phyloP scores from a whole-genome alignment of 2,329 filamentous ascomycete genomes.

The Colletotrichum sp. region DNA sequence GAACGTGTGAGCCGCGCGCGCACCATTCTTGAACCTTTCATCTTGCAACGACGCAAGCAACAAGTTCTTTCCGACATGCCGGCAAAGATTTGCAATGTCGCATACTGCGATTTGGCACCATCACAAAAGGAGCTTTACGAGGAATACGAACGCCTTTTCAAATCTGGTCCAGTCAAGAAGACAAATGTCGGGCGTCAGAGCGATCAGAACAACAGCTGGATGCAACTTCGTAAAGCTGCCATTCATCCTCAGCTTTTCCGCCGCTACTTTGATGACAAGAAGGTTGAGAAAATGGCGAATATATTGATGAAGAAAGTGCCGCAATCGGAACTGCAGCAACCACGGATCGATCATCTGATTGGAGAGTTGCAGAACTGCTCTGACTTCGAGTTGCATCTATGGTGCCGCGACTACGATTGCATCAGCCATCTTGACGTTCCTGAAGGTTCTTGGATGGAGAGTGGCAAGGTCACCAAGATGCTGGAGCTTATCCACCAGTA shows the following conservation, averaged over 20 bases:
- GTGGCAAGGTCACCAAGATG: conserved; percentile 86
- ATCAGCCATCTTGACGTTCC: conserved; percentile 59
- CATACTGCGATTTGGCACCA: conserved; percentile 80
- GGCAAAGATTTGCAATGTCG: conserved; percentile 76
- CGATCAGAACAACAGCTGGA: conserved; percentile 75
- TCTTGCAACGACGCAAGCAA: conserved; percentile 90
- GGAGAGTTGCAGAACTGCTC: conserved; percentile 63
- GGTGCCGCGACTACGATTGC: conserved; percentile 66
- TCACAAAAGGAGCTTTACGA: conserved; percentile 78
- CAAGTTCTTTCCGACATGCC: conserved; percentile 89
- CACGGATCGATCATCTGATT: conserved; percentile 56
- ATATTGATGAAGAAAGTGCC: conserved; percentile 75
- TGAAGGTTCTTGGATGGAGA: conserved; percentile 59
- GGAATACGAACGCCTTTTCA: conserved; percentile 66
- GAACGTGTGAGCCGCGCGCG: conserved; percentile 87
- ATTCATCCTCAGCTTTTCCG: conserved; percentile 91
- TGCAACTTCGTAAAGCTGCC: conserved; percentile 90
- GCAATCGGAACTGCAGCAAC: conserved; percentile 57
- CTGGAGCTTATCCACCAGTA: conserved; percentile 76
- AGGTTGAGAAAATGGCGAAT: conserved; percentile 77
- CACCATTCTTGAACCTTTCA: conserved; percentile 93
- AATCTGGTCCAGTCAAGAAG: conserved; percentile 61
- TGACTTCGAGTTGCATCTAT: conserved; percentile 70
- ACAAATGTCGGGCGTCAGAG: conserved; percentile 54
- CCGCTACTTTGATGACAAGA: conserved; percentile 77